Conservation (phyloP, 805 yeast species). For the Kodamaea hsintzibuensis region DNA sequence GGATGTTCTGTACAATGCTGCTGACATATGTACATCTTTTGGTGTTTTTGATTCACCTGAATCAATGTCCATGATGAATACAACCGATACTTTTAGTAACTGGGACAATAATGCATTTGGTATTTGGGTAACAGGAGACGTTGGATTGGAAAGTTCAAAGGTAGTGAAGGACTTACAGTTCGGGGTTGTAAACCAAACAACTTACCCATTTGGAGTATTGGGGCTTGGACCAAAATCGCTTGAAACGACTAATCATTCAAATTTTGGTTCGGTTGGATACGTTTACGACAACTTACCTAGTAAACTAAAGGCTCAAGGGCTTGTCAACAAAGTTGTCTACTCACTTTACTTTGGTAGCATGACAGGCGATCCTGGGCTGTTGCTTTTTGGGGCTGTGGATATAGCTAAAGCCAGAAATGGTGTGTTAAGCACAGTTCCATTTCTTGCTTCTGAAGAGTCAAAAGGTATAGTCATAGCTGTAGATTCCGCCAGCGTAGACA, state of each 20-base stretch:
- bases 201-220: neutral
- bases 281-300: conserved; percentile 40
- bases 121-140: neutral
- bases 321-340: conserved; percentile 33
- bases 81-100: neutral
- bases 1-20: neutral
- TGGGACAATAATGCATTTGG: neutral
- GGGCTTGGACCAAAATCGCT: neutral
- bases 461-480: neutral
- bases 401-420: conserved; percentile 39
- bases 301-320: conserved; percentile 32
- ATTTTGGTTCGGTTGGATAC: neutral
- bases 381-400: conserved; percentile 47
- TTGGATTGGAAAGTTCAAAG: neutral
- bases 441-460: conserved; percentile 40
- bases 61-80: neutral
- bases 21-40: neutral
- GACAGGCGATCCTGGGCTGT: conserved; percentile 28
- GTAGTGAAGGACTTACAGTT: neutral
- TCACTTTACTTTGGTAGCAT: conserved; percentile 37
- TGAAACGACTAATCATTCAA: neutral
- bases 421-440: conserved; percentile 31
- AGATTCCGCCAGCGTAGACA: neutral
- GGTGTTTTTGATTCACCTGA: neutral
- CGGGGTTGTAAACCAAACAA: neutral